Base-by-base conservation (phyloP, 2,329 filamentous ascomycete species). In the Acephala macrosclerotiorum region DNA sequence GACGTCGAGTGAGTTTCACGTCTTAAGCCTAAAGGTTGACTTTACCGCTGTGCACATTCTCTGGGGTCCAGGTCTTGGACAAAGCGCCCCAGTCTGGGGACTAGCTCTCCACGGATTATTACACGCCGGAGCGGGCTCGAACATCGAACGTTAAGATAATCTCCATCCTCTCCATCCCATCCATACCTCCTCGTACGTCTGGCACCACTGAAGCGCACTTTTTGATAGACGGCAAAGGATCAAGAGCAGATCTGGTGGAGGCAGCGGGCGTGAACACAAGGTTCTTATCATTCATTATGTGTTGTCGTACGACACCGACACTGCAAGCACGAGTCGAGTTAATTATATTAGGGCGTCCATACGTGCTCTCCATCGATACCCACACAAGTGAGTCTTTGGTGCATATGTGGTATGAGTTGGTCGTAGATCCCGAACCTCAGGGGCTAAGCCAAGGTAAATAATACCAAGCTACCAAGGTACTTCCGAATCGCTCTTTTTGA, bases 391-490 rank as follows among this genome's bases (percentile, higher is more conserved):
- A 29, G n/a, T n/a, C 49, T 60, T 61, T 58, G 63, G 61, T 61
- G 63, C 58, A 36, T 49, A 57, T 65, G 63, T 62, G 53, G 36
- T 49, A 53, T 65, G 63, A 60, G 62, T 38, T 64, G 62, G 57
- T 57, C 58, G 57, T 47, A 60, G 62, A 56, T 60, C 57, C 36
- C 42, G 53, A 63, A n/a, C n/a, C 25, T 53, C 18, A 18, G 18
- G 36, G 33, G 58, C 26, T 12, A 58, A 7, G 22, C 22, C 55
- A 60, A 60, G 61, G 35, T 26, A 53, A 14, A 14, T 12, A 26
- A 11, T 33, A 40, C 38, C 47, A 45, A 58, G 55, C 11, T 40
- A 22, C 35, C 45, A 47, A 64, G 45, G 29, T 64, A 64, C 57
- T 51, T 40, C 63, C 49, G 49, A 53, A 53, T 53, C 25, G 22